A percentile compares a stretch with the other conserved stretches of the same genome.
phyloP scores from a whole-genome alignment of 495 filamentous ascomycete genomes.

The Entonaema liquescens region DNA sequence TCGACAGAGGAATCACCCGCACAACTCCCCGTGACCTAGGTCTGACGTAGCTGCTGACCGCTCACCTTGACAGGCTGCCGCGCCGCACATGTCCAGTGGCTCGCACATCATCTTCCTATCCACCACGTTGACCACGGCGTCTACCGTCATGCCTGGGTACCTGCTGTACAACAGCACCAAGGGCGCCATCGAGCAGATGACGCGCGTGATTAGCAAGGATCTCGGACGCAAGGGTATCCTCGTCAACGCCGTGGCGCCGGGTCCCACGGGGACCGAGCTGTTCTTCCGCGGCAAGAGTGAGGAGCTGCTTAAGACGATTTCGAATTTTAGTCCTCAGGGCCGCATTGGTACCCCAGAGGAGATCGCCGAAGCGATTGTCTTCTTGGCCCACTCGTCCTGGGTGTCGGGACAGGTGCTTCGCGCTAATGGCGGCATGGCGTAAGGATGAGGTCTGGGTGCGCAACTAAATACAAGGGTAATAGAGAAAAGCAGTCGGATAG shows the following conservation, averaged over 20 bases:
- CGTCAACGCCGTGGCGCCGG: conserved; percentile 73
- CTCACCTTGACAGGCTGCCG: conserved; percentile 59
- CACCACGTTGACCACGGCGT: conserved; percentile 57
- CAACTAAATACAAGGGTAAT: background rate
- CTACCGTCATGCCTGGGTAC: conserved; percentile 64
- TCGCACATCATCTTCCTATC: conserved; percentile 70
- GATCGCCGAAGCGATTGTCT: conserved; percentile 65
- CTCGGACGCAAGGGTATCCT: conserved; percentile 66
- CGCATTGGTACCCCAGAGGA: conserved; percentile 72
- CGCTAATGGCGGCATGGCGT: conserved; percentile 65
- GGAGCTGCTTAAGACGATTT: conserved; percentile 62
- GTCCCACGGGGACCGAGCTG: conserved; percentile 72
- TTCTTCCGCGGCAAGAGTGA: conserved; percentile 71
- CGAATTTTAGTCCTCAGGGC: conserved; percentile 57
- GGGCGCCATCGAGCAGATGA: conserved; percentile 76
- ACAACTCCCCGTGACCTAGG: background rate
- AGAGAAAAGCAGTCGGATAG: background rate
- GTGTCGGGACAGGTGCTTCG: conserved; percentile 71
- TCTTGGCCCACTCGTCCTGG: conserved; percentile 66
- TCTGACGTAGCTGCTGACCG: background rate
- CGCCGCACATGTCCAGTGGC: conserved; percentile 65
- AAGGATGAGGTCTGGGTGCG: background rate
- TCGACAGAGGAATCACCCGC: background rate
- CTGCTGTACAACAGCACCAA: conserved; percentile 71
- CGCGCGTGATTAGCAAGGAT: conserved; percentile 69